Conservation (phyloP, 108 stramenopile species). For the Mediolabrus comicus region DNA sequence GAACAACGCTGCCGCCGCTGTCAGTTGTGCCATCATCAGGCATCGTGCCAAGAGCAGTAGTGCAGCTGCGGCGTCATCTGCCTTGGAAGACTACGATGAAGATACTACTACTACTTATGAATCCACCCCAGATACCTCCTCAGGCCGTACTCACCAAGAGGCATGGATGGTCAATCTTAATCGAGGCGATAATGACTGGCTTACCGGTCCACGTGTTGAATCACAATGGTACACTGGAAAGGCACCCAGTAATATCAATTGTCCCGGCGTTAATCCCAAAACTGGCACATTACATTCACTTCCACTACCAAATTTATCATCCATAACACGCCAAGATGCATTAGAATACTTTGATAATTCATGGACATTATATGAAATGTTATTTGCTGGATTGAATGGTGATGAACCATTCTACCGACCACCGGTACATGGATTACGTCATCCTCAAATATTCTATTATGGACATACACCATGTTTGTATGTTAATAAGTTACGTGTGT, state of each 20-base stretch:
- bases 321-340: conserved; percentile 70
- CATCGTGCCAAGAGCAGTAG: conserved; percentile 22
- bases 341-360: conserved; percentile 93
- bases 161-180: conserved; percentile 81
- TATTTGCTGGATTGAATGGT: conserved; percentile 89
- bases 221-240: conserved; percentile 79
- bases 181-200: conserved; percentile 66
- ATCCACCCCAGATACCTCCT: conserved; percentile 1
- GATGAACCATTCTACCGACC: conserved; percentile 89
- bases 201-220: conserved; percentile 55
- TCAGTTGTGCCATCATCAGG: conserved; percentile 23
- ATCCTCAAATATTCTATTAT: conserved; percentile 94
- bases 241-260: conserved; percentile 32
- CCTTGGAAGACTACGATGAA: conserved; percentile 7
- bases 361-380: conserved; percentile 88
- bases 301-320: conserved; percentile 64
- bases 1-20: not conserved
- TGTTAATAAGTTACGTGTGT: conserved; percentile 90
- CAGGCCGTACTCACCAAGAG: conserved; percentile 47
- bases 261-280: conserved; percentile 46
- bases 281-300: conserved; percentile 64
- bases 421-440: conserved; percentile 82
- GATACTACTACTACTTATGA: not conserved
- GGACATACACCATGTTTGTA: conserved; percentile 92
- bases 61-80: conserved; percentile 15